These are phyloP conservation scores for Fusarium annulatum DNA, from an alignment of 2,329 filamentous ascomycete genomes.

Conservation along the genomic window DNA sequence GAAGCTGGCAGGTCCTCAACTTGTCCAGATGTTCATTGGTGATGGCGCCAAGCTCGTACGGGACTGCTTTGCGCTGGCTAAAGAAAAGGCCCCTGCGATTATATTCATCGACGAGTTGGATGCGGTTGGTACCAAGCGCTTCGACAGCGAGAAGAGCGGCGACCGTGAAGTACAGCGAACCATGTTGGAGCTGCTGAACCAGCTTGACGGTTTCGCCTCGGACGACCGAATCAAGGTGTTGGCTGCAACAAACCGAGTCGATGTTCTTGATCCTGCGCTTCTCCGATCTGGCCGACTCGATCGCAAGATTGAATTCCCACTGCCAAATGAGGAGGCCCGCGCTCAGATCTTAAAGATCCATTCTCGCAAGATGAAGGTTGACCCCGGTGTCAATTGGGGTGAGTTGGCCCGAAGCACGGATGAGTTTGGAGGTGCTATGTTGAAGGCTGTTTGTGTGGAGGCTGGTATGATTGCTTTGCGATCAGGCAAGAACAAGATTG, in stretches of 20 bases:
- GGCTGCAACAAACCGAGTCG: slow-evolving; percentile 92
- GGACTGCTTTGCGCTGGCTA: slow-evolving; percentile 96
- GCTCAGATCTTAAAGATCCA: slow-evolving; percentile 98
- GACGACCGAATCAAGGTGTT: slow-evolving; percentile 97
- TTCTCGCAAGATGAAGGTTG: slow-evolving; percentile 97
- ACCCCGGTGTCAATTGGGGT: slow-evolving; percentile 92
- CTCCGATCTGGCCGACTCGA: slow-evolving; percentile 93
- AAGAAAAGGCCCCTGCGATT: slow-evolving; percentile 98
- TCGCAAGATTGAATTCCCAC: slow-evolving; percentile 97
- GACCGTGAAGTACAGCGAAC: slow-evolving; percentile 98
- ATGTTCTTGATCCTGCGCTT: slow-evolving; percentile 91
- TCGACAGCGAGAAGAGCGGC: slow-evolving; percentile 97
- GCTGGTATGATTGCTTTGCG: slow-evolving; percentile 98
- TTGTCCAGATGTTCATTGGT: slow-evolving; percentile 99
- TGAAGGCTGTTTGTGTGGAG: slow-evolving; percentile 99
- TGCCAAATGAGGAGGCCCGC: slow-evolving; percentile 96
- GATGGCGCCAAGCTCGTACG: slow-evolving; percentile 97
- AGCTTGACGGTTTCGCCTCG: slow-evolving; percentile 96
- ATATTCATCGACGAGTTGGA: slow-evolving; percentile 99
- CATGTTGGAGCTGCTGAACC: slow-evolving; percentile 98
- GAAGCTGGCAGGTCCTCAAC: slow-evolving; percentile 95
- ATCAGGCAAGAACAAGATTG: slow-evolving; percentile 94
- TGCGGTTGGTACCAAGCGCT: slow-evolving; percentile 98
- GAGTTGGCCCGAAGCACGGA: slow-evolving; percentile 97
- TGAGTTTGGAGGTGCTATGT: slow-evolving; percentile 96